Evolutionary conservation across 2,329 filamentous ascomycete species (phyloP).

Genomic region (Colletotrichum scovillei): DNA sequence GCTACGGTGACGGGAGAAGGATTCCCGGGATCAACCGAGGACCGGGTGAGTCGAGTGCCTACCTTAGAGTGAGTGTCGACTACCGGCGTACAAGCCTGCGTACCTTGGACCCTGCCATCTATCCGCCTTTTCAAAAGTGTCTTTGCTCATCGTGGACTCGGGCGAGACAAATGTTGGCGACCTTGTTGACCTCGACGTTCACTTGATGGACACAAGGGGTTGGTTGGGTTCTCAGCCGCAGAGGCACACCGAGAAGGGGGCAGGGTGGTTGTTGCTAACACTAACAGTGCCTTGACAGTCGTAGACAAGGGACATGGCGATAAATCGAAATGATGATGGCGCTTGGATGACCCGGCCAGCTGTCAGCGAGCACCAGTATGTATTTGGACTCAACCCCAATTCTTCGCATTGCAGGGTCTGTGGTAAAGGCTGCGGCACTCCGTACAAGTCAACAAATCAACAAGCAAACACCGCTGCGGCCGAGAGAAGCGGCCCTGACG

Average conservation of each 20-base stretch:
- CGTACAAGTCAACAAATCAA: not conserved
- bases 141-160: not conserved
- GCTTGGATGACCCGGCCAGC: conserved; percentile 1
- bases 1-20: not conserved
- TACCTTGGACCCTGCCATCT: not conserved
- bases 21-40: conserved; percentile 1
- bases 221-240: not conserved
- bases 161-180: not conserved
- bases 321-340: not conserved
- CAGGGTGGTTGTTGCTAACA: not conserved
- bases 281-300: not conserved
- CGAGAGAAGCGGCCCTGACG: not conserved
- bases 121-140: not conserved
- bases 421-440: not conserved
- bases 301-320: not conserved
- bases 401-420: not conserved
- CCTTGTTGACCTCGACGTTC: not conserved
- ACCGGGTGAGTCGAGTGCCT: not conserved
- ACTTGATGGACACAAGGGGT: not conserved
- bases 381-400: not conserved
- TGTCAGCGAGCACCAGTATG: conserved; percentile 3
- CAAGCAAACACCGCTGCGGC: not conserved
- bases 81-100: not conserved
- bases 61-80: not conserved
- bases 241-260: not conserved